Percentiles rank a stretch among this genome's conserved stretches.
Evolutionary conservation across 1,284 basidiomycete species (phyloP).

Genomic region (Cutaneotrichosporon cavernicola): DNA sequence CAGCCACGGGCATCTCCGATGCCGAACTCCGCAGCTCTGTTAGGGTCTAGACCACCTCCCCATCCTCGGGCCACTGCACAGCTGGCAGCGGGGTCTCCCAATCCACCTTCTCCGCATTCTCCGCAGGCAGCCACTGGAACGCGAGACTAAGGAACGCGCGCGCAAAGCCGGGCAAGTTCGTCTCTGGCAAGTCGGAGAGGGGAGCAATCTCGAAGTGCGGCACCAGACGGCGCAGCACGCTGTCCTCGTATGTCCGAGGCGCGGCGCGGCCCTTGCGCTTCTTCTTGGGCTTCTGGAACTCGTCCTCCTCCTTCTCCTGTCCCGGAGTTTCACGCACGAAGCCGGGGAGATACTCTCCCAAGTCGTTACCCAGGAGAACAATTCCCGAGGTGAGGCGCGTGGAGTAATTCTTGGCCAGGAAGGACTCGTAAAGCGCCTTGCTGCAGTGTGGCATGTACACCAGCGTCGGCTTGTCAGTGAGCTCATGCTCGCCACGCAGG

Average conservation of each 20-base stretch:
- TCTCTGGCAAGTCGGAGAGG: slow-evolving; percentile 41
- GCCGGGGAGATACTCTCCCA: slow-evolving; percentile 43
- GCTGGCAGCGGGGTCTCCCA: slow-evolving; percentile 42
- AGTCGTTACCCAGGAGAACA: slow-evolving; percentile 46
- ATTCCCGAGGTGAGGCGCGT: slow-evolving; percentile 20
- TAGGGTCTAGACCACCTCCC: slow-evolving; percentile 31
- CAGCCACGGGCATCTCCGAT: background rate
- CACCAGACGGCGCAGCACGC: slow-evolving; percentile 42
- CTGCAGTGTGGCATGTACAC: slow-evolving; percentile 49
- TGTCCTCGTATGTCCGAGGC: slow-evolving; percentile 28
- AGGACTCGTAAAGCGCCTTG: slow-evolving; percentile 42
- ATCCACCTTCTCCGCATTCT: slow-evolving; percentile 33
- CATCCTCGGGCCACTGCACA: slow-evolving; percentile 43
- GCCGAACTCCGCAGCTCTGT: background rate
- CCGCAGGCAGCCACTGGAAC: slow-evolving; percentile 41
- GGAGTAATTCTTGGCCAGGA: slow-evolving; percentile 37
- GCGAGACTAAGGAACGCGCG: slow-evolving; percentile 45
- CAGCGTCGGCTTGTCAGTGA: slow-evolving; percentile 30
- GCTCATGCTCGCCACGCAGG: slow-evolving; percentile 31
- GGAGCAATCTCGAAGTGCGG: slow-evolving; percentile 35
- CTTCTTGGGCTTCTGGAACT: slow-evolving; percentile 48
- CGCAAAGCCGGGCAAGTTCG: slow-evolving; percentile 48
- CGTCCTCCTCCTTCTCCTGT: slow-evolving; percentile 16
- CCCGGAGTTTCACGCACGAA: slow-evolving; percentile 20
- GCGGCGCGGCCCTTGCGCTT: slow-evolving; percentile 37